Base-by-base conservation (phyloP, 257 asterid genomes). In the Verbena officinalis region DNA sequence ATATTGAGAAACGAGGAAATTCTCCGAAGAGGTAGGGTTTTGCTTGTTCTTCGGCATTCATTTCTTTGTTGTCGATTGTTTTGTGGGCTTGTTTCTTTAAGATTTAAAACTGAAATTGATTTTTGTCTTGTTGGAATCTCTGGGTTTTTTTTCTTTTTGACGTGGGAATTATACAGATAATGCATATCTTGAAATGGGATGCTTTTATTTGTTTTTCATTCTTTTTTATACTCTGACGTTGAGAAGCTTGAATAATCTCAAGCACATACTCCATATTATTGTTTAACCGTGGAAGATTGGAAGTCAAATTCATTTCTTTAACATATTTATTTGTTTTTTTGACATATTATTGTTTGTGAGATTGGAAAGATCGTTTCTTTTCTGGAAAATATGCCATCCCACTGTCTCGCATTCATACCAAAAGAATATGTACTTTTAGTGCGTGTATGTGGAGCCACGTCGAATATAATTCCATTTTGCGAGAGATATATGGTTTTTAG, bases 391-490 rank as follows among this genome's bases (percentile, higher is more conserved):
- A 27, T 27, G 33, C 33, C 33, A 2, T 27, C 5, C 5, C n/a
- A n/a, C n/a, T n/a, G n/a, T 14, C 14, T 44, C 5, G 1, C 52
- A 45, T 48, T 22, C 27, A 17, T 48, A 9, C 19, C 14, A 38
- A 20, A 15, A 36, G 19, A 14, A 22, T 61, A 14, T 23, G 10
- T 23, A 17, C 22, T 33, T 62, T 34, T 60, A 7, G 14, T n/a
- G 30, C 2, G 50, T n/a, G 50, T 2, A 8, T 4, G 21, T n/a
- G 50, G 50, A 4, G 51, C 21, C 9, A 14, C 51, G 10, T 44
- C 9, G 51, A 70, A 73, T 59, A 62, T 59, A 56, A 58, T 9
- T 75, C 77, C 74, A 56, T 66, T 72, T 72, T n/a, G n/a, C n/a
- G 64, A 23, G 42, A 67, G 62, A 62, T 77, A 66, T 56, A 64